Conservation (phyloP, 768 basidiomycete species). For the Lentinula aciculospora region DNA sequence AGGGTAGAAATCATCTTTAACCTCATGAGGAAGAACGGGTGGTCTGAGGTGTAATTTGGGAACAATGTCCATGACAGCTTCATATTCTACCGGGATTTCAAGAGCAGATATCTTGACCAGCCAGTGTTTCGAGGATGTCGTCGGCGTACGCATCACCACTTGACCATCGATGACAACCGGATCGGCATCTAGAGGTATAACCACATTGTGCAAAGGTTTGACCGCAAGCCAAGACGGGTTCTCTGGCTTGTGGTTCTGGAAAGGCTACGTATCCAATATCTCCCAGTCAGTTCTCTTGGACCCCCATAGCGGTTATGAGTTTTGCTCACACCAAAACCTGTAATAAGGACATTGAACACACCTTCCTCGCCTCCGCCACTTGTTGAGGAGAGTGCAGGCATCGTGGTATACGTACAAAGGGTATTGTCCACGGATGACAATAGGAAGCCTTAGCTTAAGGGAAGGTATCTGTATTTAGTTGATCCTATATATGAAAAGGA, state of each 20-base stretch:
- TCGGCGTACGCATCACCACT: slow-evolving; percentile 13
- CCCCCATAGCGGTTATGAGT: neutral
- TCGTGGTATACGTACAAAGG: too few species aligned
- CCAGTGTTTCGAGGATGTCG: slow-evolving; percentile 17
- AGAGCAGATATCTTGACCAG: slow-evolving; percentile 57
- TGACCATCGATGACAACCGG: slow-evolving; percentile 17
- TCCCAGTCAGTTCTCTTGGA: slow-evolving; percentile 11
- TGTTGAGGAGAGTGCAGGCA: slow-evolving; percentile 25
- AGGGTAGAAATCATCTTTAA: slow-evolving; percentile 21
- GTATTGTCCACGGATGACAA: too few species aligned
- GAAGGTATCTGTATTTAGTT: too few species aligned
- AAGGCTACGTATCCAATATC: slow-evolving; percentile 37
- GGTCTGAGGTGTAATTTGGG: slow-evolving; percentile 60
- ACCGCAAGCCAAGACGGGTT: slow-evolving; percentile 77
- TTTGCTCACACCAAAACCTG: slow-evolving; percentile 48
- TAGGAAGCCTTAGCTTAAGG: too few species aligned
- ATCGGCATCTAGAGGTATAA: slow-evolving; percentile 7
- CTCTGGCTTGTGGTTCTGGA: slow-evolving; percentile 35
- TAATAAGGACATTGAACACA: slow-evolving; percentile 40
- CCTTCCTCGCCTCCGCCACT: slow-evolving; percentile 21
- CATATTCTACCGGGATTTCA: slow-evolving; percentile 55
- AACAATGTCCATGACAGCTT: slow-evolving; percentile 45
- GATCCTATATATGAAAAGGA: too few species aligned
- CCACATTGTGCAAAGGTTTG: slow-evolving; percentile 48
- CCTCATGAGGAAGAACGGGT: slow-evolving; percentile 39